These are phyloP conservation scores for Amaranthus tricolor DNA, from an alignment of 179 eudicot species.

Conservation along the genomic window DNA sequence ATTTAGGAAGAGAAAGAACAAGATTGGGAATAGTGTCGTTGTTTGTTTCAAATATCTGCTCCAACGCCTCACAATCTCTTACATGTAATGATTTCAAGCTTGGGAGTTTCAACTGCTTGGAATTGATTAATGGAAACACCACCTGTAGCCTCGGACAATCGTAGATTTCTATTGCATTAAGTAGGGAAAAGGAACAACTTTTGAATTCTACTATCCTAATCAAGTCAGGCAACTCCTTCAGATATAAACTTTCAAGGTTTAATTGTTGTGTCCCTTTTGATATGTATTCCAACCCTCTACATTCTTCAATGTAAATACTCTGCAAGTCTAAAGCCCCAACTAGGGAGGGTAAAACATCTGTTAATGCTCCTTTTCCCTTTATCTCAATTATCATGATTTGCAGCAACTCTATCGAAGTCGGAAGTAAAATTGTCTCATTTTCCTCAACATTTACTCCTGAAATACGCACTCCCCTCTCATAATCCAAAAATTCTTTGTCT, in stretches of 20 bases:
- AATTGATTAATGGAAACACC: background rate
- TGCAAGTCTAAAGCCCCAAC: background rate
- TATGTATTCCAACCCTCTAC: slow-evolving; percentile 10
- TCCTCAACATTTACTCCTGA: background rate
- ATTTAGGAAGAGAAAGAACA: background rate
- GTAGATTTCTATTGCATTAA: background rate
- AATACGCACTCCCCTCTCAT: background rate
- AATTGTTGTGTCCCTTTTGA: background rate
- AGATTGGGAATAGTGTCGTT: background rate
- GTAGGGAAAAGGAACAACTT: background rate
- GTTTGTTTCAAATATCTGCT: slow-evolving; percentile 9
- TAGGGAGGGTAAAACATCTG: background rate
- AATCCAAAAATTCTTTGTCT: too few species aligned
- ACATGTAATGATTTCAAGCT: background rate
- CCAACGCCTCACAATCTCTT: background rate
- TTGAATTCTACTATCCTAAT: background rate
- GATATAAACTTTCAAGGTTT: background rate
- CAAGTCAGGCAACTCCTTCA: background rate
- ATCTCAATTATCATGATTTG: background rate
- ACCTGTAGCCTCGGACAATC: background rate
- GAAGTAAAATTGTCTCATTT: background rate
- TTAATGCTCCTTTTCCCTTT: background rate
- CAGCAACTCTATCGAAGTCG: background rate
- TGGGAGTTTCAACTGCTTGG: background rate
- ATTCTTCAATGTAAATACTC: background rate